A percentile compares a stretch with the other conserved stretches of the same genome.
Conservation (phyloP, 1,139 yeast genomes). For the Magnusiomyces fungicola region DNA sequence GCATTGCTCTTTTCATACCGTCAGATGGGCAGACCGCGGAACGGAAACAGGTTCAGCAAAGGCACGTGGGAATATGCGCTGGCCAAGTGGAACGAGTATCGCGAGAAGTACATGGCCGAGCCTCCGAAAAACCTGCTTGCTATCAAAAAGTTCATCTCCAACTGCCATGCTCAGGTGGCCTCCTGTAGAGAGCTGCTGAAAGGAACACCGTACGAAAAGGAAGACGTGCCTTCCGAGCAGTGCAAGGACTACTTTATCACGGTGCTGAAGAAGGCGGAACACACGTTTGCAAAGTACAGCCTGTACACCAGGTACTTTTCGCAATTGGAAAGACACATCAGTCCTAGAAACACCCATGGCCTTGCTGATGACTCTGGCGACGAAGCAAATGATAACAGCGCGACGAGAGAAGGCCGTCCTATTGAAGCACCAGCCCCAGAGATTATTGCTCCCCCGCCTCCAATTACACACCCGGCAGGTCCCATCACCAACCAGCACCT, state of each 20-base stretch:
- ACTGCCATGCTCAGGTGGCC: background rate
- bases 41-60: background rate
- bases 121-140: background rate
- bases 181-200: background rate
- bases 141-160: background rate
- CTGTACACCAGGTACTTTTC: background rate
- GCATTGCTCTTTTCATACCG: background rate
- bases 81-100: background rate
- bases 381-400: background rate
- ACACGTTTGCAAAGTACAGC: background rate
- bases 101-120: background rate
- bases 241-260: background rate
- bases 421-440: no score
- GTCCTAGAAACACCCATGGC: background rate
- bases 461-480: no score
- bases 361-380: background rate
- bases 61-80: background rate
- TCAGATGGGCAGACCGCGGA: background rate
- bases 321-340: background rate
- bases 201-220: background rate
- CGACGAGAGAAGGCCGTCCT: no score
- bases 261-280: conserved; percentile 1
- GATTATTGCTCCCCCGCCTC: no score
- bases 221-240: background rate
- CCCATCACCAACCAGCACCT: no score